These are phyloP conservation scores for Diplodia corticola DNA, from an alignment of 2,329 filamentous ascomycete genomes.

Conservation along the genomic window DNA sequence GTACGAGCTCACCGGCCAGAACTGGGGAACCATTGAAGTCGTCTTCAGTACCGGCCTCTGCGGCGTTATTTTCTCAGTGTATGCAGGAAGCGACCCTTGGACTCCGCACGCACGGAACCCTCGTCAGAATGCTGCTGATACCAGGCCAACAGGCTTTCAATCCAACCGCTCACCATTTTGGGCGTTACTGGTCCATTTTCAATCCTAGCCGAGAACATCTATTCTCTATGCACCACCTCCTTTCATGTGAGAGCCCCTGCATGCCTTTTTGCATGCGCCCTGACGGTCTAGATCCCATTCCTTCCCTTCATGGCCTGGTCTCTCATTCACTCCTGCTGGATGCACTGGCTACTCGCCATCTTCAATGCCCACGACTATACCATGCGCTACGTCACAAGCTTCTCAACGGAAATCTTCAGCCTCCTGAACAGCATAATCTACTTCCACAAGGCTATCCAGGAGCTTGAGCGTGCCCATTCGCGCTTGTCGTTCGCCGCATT, in stretches of 20 bases:
- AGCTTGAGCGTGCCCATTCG: constrained; percentile 60
- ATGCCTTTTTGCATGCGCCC: not conserved
- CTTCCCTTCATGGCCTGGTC: constrained; percentile 69
- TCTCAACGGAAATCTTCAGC: constrained; percentile 67
- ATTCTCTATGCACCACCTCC: constrained; percentile 55
- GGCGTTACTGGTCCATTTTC: constrained; percentile 68
- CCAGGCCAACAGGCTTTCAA: constrained; percentile 47
- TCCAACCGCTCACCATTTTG: constrained; percentile 65
- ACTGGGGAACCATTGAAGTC: constrained; percentile 67
- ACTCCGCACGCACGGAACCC: not conserved
- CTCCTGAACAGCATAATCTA: constrained; percentile 68
- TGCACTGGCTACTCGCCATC: constrained; percentile 64
- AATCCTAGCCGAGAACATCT: constrained; percentile 67
- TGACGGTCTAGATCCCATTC: constrained; percentile 50
- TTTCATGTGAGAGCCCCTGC: constrained; percentile 51
- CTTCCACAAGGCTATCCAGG: constrained; percentile 67
- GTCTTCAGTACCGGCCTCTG: constrained; percentile 67
- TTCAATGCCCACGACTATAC: constrained; percentile 71
- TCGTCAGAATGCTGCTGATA: not conserved
- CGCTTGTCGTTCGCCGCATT: constrained; percentile 62
- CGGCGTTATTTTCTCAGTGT: constrained; percentile 63
- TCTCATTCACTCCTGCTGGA: constrained; percentile 65
- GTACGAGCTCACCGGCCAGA: constrained; percentile 61
- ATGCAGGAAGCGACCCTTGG: constrained; percentile 27
- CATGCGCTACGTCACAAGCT: constrained; percentile 68